Evolutionary conservation across 306 rosid genomes (phyloP).

Genomic region (Gastrolobium villosum): DNA sequence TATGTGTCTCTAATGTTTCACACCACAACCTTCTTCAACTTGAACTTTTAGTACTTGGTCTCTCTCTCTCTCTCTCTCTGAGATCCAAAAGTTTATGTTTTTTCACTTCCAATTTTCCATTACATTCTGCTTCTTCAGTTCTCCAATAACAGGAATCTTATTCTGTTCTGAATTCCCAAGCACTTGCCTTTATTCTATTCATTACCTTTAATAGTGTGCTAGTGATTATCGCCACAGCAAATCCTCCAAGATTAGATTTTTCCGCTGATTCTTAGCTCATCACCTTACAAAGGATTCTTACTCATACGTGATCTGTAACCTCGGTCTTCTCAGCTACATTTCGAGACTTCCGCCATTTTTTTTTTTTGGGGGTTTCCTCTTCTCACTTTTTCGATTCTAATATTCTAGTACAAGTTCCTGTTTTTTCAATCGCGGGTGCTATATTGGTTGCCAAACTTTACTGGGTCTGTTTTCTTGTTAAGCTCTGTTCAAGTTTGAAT

Average conservation of each 20-base stretch:
- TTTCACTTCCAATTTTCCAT: constrained; percentile 41
- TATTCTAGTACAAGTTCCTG: constrained; percentile 36
- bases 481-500: constrained; percentile 24
- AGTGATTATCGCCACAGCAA: constrained; percentile 64
- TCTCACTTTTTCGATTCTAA: constrained; percentile 36
- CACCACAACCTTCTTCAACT: constrained; percentile 54
- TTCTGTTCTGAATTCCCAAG: constrained; percentile 42
- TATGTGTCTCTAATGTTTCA: constrained; percentile 40
- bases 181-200: constrained; percentile 5
- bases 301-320: constrained; percentile 58
- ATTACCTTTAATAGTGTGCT: constrained; percentile 37
- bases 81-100: constrained; percentile 56
- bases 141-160: constrained; percentile 39
- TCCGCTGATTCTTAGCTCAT: constrained; percentile 34
- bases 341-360: constrained; percentile 55
- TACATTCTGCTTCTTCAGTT: constrained; percentile 45
- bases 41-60: constrained; percentile 50
- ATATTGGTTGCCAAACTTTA: constrained; percentile 38
- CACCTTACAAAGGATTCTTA: constrained; percentile 45
- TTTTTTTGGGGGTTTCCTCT: constrained; percentile 15
- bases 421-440: constrained; percentile 35
- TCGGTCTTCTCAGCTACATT: constrained; percentile 62
- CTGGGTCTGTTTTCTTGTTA: constrained; percentile 42
- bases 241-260: constrained; percentile 55
- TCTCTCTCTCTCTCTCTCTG: constrained; percentile 52